Conservation (phyloP, 768 basidiomycete genomes). For the Tylopilus cervinicoccineus region DNA sequence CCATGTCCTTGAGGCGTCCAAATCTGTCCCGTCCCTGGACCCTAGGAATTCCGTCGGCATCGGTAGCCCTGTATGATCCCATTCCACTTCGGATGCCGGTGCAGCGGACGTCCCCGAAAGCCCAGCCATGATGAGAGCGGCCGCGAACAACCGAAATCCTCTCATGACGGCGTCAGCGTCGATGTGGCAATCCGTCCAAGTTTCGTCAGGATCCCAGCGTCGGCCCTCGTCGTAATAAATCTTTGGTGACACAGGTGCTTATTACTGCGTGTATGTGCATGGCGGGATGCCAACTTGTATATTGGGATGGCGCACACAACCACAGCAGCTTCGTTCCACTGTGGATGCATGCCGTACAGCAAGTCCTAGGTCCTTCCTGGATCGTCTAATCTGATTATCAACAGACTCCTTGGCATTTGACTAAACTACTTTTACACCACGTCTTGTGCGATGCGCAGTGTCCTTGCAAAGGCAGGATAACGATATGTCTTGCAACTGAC, state of each 20-base stretch:
- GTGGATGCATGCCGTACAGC: conserved; percentile 12
- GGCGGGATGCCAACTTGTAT: background rate
- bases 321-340: background rate
- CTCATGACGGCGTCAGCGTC: conserved; percentile 5
- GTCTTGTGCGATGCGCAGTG: background rate
- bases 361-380: background rate
- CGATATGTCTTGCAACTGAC: background rate
- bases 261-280: conserved; percentile 14
- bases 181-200: background rate
- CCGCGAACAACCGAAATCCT: background rate
- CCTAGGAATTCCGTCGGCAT: conserved; percentile 12
- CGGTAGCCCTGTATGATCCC: background rate
- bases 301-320: conserved; percentile 1
- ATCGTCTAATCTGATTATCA: conserved; percentile 1
- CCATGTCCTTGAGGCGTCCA: conserved; percentile 1
- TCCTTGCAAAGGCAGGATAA: background rate
- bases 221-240: conserved; percentile 4
- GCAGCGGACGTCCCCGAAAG: conserved; percentile 10
- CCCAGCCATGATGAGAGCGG: conserved; percentile 4
- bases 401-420: background rate
- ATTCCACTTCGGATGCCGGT: conserved; percentile 4
- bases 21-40: conserved; percentile 7
- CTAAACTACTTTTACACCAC: background rate
- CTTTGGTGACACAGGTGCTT: conserved; percentile 3
- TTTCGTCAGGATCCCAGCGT: background rate